phyloP scores from a whole-genome alignment of 805 yeast species.

The Barnettozyma botsteinii region DNA sequence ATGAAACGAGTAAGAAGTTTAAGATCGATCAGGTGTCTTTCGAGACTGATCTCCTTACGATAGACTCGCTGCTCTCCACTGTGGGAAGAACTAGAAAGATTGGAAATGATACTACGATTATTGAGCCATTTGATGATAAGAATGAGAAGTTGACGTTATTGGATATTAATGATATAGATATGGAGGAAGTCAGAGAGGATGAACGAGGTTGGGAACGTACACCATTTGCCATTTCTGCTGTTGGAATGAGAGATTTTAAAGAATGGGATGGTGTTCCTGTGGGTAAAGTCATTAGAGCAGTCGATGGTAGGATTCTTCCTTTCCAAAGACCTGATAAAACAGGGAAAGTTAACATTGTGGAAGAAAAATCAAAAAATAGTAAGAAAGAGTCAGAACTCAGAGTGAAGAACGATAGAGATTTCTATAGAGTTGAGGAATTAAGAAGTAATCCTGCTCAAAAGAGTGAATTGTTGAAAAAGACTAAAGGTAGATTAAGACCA shows the following conservation, averaged over 20 bases:
- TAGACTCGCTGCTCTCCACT: too few relatives aligned
- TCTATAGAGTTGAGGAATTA: constrained; percentile 5
- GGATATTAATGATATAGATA: too few relatives aligned
- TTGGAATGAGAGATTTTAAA: constrained; percentile 4
- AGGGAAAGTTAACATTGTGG: background rate
- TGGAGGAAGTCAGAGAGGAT: constrained; percentile 15
- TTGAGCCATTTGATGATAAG: too few relatives aligned
- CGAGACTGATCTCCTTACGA: too few relatives aligned
- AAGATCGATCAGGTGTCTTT: background rate
- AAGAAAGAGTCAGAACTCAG: constrained; percentile 4
- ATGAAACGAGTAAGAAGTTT: background rate
- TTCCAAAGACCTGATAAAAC: constrained; percentile 27
- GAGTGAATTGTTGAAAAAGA: constrained; percentile 1
- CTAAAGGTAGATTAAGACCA: constrained; percentile 12
- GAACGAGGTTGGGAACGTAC: constrained; percentile 8
- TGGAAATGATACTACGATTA: background rate
- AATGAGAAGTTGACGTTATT: too few relatives aligned
- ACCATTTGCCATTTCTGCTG: constrained; percentile 6
- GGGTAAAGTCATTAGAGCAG: constrained; percentile 4
- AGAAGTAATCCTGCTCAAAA: constrained; percentile 9
- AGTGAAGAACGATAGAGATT: background rate
- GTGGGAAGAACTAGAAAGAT: too few relatives aligned
- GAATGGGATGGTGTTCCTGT: constrained; percentile 26
- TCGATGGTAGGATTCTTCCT: constrained; percentile 25
- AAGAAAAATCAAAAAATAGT: background rate